Base-by-base conservation (phyloP, 352 stramenopile genomes). In the Globisporangium rhizosaccharum region DNA sequence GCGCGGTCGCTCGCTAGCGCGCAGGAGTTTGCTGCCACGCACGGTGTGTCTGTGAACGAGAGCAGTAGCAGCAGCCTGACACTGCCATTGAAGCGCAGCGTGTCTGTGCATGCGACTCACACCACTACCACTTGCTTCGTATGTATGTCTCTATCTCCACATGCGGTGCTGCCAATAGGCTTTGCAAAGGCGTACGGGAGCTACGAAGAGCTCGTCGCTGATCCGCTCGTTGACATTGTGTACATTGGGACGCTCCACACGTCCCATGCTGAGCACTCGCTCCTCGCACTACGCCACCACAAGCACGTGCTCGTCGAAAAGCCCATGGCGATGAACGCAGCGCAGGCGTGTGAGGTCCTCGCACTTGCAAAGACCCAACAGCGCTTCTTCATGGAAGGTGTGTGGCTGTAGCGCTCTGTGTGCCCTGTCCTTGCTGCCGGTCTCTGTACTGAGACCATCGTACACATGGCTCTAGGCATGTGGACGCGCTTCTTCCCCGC, bases 261-360 rank as follows among this genome's bases (percentile, higher is more conserved):
- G 25, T 82, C 85, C 64, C 87, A 96, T 66, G 78, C 74, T 54
- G 66, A 73, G 37, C 78, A 90, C 62, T 76, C 80, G 28, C 53
- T 86, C 51, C 67, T 87, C 59, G 88, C 79, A 20, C 58, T 97
- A 8, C 69, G 72, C 28, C 68, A 78, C 50, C 71, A 76, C 52
- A 97, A 96, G 55, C 86, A 96, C 67, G 82, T 96, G 39, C 70
- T 96, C 10, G 73, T 97, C 33, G 90, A 97, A 67, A 97, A 97
- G 59, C 90, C 88, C 2, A 90, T 96, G 71, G 75, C 81, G 6
- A 79, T 96, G 84, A 79, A 92, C 59, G 51, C 56, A 51, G 58
- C 75, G 41, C 86, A 97, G 70, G 85, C 82, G 4, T 51, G 76
- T 30, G 76, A 82, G 42, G 64, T 92, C 39, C 71, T 82, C n/a